phyloP scores from a whole-genome alignment of 352 stramenopile genomes.

The Phytophthora cajani region DNA sequence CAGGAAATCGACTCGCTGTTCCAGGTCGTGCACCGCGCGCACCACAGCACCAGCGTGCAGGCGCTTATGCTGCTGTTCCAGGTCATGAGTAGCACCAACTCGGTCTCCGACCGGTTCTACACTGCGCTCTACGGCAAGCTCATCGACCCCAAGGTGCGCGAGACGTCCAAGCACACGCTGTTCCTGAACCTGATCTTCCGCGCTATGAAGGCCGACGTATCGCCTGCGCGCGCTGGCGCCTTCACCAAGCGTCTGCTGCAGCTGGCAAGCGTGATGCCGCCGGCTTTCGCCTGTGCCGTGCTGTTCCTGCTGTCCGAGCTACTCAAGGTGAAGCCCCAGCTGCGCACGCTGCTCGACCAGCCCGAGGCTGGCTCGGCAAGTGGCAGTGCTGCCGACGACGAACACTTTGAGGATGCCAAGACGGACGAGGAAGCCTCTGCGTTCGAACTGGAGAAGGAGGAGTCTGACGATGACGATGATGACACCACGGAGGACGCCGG shows the following conservation, averaged over 20 bases:
- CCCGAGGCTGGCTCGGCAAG: constrained; percentile 41
- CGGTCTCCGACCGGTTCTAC: constrained; percentile 97
- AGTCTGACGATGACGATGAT: constrained; percentile 49
- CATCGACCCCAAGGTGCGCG: constrained; percentile 85
- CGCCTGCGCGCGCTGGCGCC: constrained; percentile 80
- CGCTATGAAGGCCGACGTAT: constrained; percentile 95
- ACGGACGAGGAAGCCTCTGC: constrained; percentile 35
- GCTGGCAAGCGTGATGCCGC: constrained; percentile 78
- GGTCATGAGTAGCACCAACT: constrained; percentile 89
- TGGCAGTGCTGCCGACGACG: constrained; percentile 41
- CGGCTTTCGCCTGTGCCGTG: constrained; percentile 92
- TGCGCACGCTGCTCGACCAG: constrained; percentile 78
- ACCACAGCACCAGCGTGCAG: constrained; percentile 96
- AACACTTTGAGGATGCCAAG: constrained; percentile 67
- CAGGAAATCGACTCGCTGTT: constrained; percentile 86
- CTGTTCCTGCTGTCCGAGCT: constrained; percentile 97
- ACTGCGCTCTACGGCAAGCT: constrained; percentile 97
- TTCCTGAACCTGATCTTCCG: constrained; percentile 99
- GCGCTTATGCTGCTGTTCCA: constrained; percentile 96
- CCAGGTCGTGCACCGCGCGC: constrained; percentile 81
- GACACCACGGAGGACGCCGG: constrained; percentile 33
- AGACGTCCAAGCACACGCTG: constrained; percentile 95
- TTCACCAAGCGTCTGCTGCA: constrained; percentile 96
- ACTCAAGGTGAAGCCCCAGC: constrained; percentile 81
- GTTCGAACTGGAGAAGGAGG: constrained; percentile 52